Conservation (phyloP, 129 eudicot species). For the Chrysanthemum seticuspe region DNA sequence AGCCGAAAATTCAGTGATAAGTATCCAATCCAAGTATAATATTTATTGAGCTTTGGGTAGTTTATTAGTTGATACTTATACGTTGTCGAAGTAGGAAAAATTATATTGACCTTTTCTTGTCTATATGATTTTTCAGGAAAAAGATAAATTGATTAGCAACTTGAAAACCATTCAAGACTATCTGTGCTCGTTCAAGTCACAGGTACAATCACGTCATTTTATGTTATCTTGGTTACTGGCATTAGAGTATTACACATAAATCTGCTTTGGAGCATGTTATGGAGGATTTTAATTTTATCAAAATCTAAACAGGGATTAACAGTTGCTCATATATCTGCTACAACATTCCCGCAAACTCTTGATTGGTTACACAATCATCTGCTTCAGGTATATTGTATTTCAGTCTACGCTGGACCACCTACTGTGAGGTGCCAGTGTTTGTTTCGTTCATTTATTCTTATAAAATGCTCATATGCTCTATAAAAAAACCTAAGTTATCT, state of each 20-base stretch:
- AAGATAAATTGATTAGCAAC: constrained; percentile 73
- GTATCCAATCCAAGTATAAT: constrained; percentile 61
- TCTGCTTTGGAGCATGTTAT: not conserved
- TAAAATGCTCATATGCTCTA: not conserved
- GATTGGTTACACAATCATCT: constrained; percentile 97
- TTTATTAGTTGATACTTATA: constrained; percentile 10
- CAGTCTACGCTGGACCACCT: constrained; percentile 1
- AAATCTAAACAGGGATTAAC: constrained; percentile 65
- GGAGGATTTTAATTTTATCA: not conserved
- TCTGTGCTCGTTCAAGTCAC: constrained; percentile 89
- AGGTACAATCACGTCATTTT: constrained; percentile 42
- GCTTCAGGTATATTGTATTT: constrained; percentile 67
- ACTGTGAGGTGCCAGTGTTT: not conserved
- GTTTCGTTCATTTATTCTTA: not conserved
- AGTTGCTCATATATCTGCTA: constrained; percentile 89
- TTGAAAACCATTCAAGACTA: constrained; percentile 90
- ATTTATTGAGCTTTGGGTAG: not conserved
- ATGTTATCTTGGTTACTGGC: not conserved
- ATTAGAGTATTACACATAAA: constrained; percentile 8
- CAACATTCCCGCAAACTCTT: constrained; percentile 93
- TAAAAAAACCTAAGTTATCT: not conserved
- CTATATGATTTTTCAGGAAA: constrained; percentile 51
- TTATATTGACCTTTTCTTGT: not conserved
- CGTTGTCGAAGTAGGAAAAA: not conserved
- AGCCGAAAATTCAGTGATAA: constrained; percentile 73